A percentile compares a stretch with the other conserved stretches of the same genome.
phyloP scores from a whole-genome alignment of 306 rosid species.

The Vigna nakashimae region DNA sequence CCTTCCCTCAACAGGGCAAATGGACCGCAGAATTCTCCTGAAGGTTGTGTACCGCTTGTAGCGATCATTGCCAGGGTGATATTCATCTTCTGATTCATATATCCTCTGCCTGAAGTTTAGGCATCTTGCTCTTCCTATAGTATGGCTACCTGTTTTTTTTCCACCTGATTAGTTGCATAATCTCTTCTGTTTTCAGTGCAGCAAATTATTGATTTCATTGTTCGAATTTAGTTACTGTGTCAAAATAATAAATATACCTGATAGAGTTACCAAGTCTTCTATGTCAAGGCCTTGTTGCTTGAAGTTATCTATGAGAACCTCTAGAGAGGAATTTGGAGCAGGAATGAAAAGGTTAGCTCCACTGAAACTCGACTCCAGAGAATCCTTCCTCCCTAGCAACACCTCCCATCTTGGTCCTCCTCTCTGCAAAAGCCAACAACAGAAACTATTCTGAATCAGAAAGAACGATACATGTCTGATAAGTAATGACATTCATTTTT shows the following conservation, averaged over 20 bases:
- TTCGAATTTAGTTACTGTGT: not conserved
- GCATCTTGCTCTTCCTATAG: constrained; percentile 90
- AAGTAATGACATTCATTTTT: not conserved
- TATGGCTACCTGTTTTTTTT: constrained; percentile 74
- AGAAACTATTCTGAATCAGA: not conserved
- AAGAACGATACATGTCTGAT: not conserved
- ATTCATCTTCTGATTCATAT: constrained; percentile 54
- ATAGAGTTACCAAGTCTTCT: constrained; percentile 70
- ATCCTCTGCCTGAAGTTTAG: constrained; percentile 72
- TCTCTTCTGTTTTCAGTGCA: not conserved
- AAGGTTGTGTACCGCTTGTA: constrained; percentile 68
- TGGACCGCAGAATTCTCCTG: constrained; percentile 65
- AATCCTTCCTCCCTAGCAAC: constrained; percentile 78
- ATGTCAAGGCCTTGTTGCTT: constrained; percentile 72
- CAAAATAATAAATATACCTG: constrained; percentile 54
- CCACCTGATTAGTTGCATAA: not conserved
- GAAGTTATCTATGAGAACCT: constrained; percentile 67
- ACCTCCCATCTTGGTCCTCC: constrained; percentile 91
- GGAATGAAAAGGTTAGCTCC: constrained; percentile 82
- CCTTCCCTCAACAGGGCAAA: constrained; percentile 74
- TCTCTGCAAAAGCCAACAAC: constrained; percentile 53
- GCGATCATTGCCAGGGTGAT: constrained; percentile 57
- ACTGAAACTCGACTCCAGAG: constrained; percentile 73
- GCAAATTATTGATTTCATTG: not conserved
- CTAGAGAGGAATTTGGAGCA: constrained; percentile 85